Base-by-base conservation (phyloP, 306 rosid species). In the Castanospermum australe region DNA sequence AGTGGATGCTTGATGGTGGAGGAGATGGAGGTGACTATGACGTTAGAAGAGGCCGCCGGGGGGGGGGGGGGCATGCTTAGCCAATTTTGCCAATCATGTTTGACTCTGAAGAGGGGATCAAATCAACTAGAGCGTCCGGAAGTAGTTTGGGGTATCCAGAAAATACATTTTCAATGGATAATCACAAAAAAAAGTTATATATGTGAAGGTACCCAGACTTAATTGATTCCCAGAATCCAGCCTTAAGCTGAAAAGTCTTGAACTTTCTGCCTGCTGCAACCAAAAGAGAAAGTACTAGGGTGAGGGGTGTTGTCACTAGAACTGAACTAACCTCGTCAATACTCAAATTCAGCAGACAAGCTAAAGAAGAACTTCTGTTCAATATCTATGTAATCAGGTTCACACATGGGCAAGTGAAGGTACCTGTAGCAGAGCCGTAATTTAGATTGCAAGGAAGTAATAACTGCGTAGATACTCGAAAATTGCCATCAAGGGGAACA, bases 201-300 rank as follows among this genome's bases (percentile, higher is more conserved):
- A 25, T 38, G n/a, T 39, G 0, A 81, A 56, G 44, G 57, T 91
- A 95, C 99, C 99, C 98, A 74, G 99, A 90, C 85, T 86, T 95
- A 78, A 95, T 90, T 60, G 94, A 90, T 32, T 95, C 98, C 99
- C 99, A 95, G 47, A 93, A 93, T 78, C 94, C 87, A 84, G 97
- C 90, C 71, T 80, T 90, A 81, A 90, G 88, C 78, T 76, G 88
- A 81, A 82, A 90, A 81, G 75, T 54, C 73, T 67, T 90, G 5
- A 81, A 74, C 87, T 83, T 90, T 84, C 68, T 89, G 30, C 86
- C 81, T 7, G 67, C 99, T 91, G 91, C 75, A 79, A 80, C 50
- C 44, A 61, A 61, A 38, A 75, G 68, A 24, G 51, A 52, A 44
- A 84, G 8, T 3, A 5, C 45, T 39, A 32, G 5, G 75, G 47